These are phyloP conservation scores for Fraxinus latifolia DNA, from an alignment of 305 asterid species.

Conservation along the genomic window DNA sequence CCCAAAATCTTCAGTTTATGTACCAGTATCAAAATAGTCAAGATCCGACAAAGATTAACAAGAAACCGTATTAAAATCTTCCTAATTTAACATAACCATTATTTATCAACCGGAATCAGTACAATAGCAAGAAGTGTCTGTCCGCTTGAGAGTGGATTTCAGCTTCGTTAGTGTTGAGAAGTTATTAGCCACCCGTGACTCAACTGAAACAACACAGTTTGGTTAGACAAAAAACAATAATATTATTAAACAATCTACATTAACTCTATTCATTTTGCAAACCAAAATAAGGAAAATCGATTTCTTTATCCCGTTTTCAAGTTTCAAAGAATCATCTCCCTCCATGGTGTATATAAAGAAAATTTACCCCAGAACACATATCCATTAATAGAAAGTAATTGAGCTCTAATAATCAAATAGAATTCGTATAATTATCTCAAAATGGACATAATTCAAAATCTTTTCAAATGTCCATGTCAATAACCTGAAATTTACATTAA, in stretches of 20 bases:
- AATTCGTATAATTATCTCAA: background rate
- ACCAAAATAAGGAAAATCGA: background rate
- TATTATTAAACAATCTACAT: background rate
- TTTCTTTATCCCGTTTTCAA: background rate
- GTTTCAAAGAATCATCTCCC: background rate
- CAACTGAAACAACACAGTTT: background rate
- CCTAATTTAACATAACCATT: conserved; percentile 12
- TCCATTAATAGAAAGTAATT: background rate
- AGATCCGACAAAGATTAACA: conserved; percentile 28
- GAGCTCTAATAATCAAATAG: background rate
- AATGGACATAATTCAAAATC: background rate
- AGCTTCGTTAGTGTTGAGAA: background rate
- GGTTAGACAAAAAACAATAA: background rate
- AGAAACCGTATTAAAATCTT: conserved; percentile 8
- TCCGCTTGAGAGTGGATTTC: background rate
- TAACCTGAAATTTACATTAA: background rate
- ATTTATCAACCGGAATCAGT: background rate
- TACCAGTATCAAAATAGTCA: conserved; percentile 25
- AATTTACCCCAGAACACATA: background rate
- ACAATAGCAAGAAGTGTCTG: background rate
- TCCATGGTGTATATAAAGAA: background rate
- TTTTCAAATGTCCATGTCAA: background rate
- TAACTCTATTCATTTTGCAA: background rate
- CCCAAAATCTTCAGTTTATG: conserved; percentile 33
- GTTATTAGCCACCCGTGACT: background rate